Percentiles rank a stretch among this genome's conserved stretches.
phyloP scores from a whole-genome alignment of 169 alveolate species.

The Besnoitia besnoiti region DNA sequence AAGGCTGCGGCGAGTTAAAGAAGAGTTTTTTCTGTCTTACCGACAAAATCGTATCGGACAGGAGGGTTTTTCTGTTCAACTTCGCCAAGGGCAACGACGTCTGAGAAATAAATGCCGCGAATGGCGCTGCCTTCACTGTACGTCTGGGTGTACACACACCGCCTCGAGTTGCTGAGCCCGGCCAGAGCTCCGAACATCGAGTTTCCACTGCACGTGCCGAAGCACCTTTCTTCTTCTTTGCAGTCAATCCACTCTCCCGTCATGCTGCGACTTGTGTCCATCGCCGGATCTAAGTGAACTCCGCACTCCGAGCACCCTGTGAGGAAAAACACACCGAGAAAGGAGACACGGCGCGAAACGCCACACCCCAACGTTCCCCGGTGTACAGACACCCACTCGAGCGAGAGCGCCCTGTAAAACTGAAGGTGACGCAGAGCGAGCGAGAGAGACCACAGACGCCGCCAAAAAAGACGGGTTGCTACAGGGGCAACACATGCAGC shows the following conservation, averaged over 20 bases:
- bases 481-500: too few relatives aligned
- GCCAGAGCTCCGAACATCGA: conserved; percentile 43
- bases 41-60: conserved; percentile 64
- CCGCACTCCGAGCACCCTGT: conserved; percentile 64
- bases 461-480: too few relatives aligned
- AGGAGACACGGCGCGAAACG: too few relatives aligned
- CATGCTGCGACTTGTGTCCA: conserved; percentile 69
- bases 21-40: background rate
- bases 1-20: background rate
- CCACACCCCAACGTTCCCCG: too few relatives aligned
- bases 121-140: conserved; percentile 87
- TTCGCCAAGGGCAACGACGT: conserved; percentile 76
- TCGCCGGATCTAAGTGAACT: conserved; percentile 71
- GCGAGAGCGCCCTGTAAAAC: too few relatives aligned
- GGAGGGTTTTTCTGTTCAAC: conserved; percentile 63
- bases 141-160: conserved; percentile 77
- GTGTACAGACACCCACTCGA: background rate
- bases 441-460: too few relatives aligned
- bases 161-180: conserved; percentile 51
- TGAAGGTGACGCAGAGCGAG: too few relatives aligned
- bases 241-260: conserved; percentile 69
- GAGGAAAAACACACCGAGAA: background rate
- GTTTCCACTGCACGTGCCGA: conserved; percentile 53
- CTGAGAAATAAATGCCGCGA: conserved; percentile 79
- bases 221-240: conserved; percentile 49